Evolutionary conservation across 1,284 basidiomycete species (phyloP), one percentile per base, ranked within the genome.

Genomic region (Heliocybe sulcata): DNA sequence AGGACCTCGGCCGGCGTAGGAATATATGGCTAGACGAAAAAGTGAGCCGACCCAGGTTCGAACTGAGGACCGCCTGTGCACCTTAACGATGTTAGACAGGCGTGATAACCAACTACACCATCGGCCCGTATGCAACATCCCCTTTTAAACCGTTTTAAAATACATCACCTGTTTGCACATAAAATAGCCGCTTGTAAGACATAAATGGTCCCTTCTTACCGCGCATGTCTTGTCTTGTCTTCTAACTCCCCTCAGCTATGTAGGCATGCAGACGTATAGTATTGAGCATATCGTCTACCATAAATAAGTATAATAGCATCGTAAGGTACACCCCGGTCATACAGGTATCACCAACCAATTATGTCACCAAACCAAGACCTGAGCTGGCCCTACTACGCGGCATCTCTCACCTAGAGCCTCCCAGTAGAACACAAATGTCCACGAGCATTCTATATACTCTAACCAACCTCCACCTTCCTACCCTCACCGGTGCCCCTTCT

Each of bases 401-500:
- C 29, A 31, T 6, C 29, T 6, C 12, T 12, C 4, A 31, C 29
- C 29, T 12, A 31, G 29, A 31, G 12, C 29, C 29, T 31, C 29
- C 29, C 4, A 12, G 12, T 31, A 31, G 29, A 31, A 31, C 29
- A 31, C 12, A n/a, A n/a, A 6, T n/a, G 16, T 8, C 16, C 8
- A 42, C 38, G 38, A 16, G 38, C 38, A 42, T n/a, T 16, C 38
- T 20, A 42, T 20, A 4, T n/a, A 8, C 19, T 20, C 12, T 4
- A 16, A 20, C 33, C 16, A 9, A 35, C 16, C 33, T 20, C 45
- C 45, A 22, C n/a, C 47, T n/a, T 20, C 29, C 12, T 12, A 12
- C 29, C 12, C 4, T 31, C 29, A 31, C 29, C 12, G 29, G 29
- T 31, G 29, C 12, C 72, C 70, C 65, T 77, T 83, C 71, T 79